Evolutionary conservation across 2,329 filamentous ascomycete genomes (phyloP).

Genomic region (Clonostachys solani): DNA sequence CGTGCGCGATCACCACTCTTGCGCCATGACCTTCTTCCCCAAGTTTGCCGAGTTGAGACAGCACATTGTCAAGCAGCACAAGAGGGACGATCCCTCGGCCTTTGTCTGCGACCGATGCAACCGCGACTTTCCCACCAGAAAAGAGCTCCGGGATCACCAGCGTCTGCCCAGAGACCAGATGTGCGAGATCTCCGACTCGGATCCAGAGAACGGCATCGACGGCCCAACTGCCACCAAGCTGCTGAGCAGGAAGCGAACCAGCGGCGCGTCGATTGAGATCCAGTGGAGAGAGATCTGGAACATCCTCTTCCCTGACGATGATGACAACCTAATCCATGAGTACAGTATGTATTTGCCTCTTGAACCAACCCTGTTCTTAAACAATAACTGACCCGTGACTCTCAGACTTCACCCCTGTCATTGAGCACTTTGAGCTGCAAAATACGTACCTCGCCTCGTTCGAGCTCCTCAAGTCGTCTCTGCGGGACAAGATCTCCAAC

Average conservation of each 20-base stretch:
- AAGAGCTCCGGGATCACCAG: constrained; percentile 32
- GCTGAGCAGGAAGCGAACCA: constrained; percentile 30
- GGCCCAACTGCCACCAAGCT: constrained; percentile 32
- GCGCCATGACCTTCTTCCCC: constrained; percentile 35
- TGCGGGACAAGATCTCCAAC: constrained; percentile 30
- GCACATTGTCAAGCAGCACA: constrained; percentile 37
- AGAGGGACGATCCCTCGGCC: constrained; percentile 31
- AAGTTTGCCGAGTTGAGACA: constrained; percentile 36
- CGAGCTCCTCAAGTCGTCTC: constrained; percentile 20
- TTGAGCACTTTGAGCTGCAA: constrained; percentile 34
- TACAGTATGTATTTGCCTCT: constrained; percentile 15
- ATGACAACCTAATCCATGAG: constrained; percentile 20
- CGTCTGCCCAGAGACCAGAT: constrained; percentile 32
- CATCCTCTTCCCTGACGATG: constrained; percentile 34
- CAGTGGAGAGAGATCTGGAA: constrained; percentile 36
- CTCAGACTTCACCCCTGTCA: constrained; percentile 29
- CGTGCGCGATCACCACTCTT: constrained; percentile 37
- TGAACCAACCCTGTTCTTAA: neutral
- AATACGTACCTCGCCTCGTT: constrained; percentile 25
- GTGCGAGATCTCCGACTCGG: constrained; percentile 33
- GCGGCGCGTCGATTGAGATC: constrained; percentile 27
- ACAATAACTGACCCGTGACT: neutral
- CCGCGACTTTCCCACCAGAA: constrained; percentile 28
- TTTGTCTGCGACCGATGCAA: constrained; percentile 34
- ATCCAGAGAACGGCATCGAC: constrained; percentile 33